Evolutionary conservation across 2,329 filamentous ascomycete species (phyloP).

Genomic region (Aureobasidium sp.): DNA sequence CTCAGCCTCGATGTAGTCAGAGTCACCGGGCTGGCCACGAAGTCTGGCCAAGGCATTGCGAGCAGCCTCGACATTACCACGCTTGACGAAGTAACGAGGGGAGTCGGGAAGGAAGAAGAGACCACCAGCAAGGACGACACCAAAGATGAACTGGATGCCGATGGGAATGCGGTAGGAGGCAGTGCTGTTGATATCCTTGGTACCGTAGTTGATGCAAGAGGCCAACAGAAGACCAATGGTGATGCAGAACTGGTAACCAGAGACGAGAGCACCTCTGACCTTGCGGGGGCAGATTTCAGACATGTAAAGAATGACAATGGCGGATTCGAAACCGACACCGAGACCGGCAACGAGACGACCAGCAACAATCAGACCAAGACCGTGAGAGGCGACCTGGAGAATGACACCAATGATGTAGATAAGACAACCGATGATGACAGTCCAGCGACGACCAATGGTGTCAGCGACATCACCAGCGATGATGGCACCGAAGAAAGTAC

Average conservation of each 20-base stretch:
- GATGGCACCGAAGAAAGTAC: constrained; percentile 72
- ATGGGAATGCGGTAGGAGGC: constrained; percentile 76
- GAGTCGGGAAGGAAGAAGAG: constrained; percentile 76
- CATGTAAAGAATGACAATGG: constrained; percentile 81
- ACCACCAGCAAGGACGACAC: constrained; percentile 64
- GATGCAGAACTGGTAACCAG: constrained; percentile 77
- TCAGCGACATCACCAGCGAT: constrained; percentile 73
- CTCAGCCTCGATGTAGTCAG: constrained; percentile 69
- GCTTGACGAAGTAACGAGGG: constrained; percentile 78
- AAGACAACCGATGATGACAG: constrained; percentile 62
- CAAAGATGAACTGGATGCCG: constrained; percentile 72
- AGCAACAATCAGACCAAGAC: constrained; percentile 58
- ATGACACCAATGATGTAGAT: constrained; percentile 61
- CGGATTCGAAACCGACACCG: constrained; percentile 74
- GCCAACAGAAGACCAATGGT: constrained; percentile 67
- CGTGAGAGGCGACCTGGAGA: constrained; percentile 54
- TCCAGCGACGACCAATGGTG: constrained; percentile 64
- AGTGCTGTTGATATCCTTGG: constrained; percentile 54
- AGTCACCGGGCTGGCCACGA: constrained; percentile 66
- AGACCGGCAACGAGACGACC: constrained; percentile 70
- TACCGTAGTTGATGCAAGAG: constrained; percentile 66
- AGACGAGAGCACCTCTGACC: constrained; percentile 72
- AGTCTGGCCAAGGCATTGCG: constrained; percentile 57
- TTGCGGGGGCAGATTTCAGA: constrained; percentile 69
- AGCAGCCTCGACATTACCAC: constrained; percentile 60